Evolutionary conservation across 2,329 filamentous ascomycete genomes (phyloP).

Genomic region (Hypoxylon sp.): DNA sequence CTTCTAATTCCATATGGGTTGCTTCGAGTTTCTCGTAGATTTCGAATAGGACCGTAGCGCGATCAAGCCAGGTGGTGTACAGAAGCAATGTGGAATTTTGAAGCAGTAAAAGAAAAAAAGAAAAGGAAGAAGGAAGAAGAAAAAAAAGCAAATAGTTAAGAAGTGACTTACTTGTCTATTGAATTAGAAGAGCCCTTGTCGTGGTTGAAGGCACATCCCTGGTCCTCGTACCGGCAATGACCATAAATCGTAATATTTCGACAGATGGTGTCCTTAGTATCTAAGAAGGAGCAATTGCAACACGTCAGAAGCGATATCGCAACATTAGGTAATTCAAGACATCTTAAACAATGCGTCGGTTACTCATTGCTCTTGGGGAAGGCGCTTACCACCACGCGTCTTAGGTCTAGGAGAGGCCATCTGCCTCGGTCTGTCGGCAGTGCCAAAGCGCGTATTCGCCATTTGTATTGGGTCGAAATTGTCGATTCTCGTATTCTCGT

Average conservation of each 20-base stretch:
- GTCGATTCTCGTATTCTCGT: conserved; percentile 33
- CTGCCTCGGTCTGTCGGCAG: conserved; percentile 46
- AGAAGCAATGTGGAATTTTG: background rate
- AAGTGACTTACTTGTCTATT: conserved; percentile 44
- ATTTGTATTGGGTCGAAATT: conserved; percentile 36
- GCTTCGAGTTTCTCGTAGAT: conserved; percentile 7
- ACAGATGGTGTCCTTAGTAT: conserved; percentile 89
- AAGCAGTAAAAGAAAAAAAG: background rate
- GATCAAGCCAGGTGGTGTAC: conserved; percentile 21
- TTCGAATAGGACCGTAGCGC: conserved; percentile 9
- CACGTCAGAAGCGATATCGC: conserved; percentile 26
- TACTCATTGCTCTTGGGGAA: too few species aligned
- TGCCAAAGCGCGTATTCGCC: conserved; percentile 47
- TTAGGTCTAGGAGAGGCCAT: conserved; percentile 50
- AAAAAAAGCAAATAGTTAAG: too few species aligned
- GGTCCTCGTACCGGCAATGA: conserved; percentile 90
- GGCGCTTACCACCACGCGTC: conserved; percentile 48
- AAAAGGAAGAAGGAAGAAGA: too few species aligned
- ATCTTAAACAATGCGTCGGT: too few species aligned
- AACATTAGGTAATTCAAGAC: background rate
- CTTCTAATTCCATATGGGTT: conserved; percentile 8
- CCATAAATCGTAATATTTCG: conserved; percentile 94
- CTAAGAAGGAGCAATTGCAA: conserved; percentile 51
- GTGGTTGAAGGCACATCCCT: conserved; percentile 91
- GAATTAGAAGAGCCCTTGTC: conserved; percentile 64